These are phyloP conservation scores for Rhizophagus clarus DNA, from an alignment of 192 early-diverging fungal genomes.

Conservation along the genomic window DNA sequence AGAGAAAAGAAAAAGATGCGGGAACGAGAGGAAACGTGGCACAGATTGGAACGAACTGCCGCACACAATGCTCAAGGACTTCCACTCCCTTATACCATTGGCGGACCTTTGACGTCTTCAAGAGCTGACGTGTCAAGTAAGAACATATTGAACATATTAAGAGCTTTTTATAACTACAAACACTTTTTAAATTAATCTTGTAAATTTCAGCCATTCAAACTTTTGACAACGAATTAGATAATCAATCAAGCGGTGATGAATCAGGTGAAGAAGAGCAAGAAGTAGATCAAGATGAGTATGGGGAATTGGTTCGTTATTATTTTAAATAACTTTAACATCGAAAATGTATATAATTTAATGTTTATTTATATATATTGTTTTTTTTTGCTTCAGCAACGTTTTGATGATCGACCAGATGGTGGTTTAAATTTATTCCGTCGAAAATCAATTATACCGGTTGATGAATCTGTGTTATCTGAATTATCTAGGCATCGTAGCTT, in stretches of 20 bases:
- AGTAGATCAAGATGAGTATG: slow-evolving; percentile 25
- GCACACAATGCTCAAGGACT: slow-evolving; percentile 40
- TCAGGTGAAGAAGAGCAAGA: not conserved
- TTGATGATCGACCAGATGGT: slow-evolving; percentile 44
- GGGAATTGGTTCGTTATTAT: slow-evolving; percentile 25
- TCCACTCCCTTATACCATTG: slow-evolving; percentile 26
- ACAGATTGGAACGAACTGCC: slow-evolving; percentile 64
- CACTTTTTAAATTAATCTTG: not conserved
- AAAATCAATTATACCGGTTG: slow-evolving; percentile 69
- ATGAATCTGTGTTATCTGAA: slow-evolving; percentile 61
- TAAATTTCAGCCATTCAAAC: not conserved
- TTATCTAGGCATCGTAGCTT: slow-evolving; percentile 57
- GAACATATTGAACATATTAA: not conserved
- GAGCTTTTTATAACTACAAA: not conserved
- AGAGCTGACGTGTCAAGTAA: slow-evolving; percentile 19
- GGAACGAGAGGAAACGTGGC: slow-evolving; percentile 82
- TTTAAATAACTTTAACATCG: not conserved
- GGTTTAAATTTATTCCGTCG: slow-evolving; percentile 56
- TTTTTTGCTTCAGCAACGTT: slow-evolving; percentile 41
- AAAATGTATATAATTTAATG: not conserved
- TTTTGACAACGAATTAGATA: not conserved
- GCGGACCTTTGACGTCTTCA: slow-evolving; percentile 7
- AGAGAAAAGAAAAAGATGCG: slow-evolving; percentile 83
- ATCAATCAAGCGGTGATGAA: slow-evolving; percentile 15
- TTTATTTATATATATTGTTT: not conserved